These are phyloP conservation scores for Cryptomeria japonica DNA, from an alignment of 75 land plant species.

Conservation along the genomic window DNA sequence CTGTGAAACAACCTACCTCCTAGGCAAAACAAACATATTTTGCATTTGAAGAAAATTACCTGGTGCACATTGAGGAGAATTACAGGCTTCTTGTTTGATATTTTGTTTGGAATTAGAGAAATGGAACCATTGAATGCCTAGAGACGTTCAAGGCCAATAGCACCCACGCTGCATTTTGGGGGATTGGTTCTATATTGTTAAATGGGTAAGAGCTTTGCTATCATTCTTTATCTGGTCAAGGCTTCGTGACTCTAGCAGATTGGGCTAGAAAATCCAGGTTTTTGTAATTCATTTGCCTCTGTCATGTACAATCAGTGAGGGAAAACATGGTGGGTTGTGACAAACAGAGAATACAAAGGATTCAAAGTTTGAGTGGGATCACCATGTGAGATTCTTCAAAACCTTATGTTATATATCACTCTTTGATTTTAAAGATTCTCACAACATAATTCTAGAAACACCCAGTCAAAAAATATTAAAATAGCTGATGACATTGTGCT, in stretches of 20 bases:
- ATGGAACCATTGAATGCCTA: not conserved
- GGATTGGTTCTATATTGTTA: not conserved
- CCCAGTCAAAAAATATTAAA: too few relatives aligned
- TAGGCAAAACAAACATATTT: not conserved
- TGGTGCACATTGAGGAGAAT: not conserved
- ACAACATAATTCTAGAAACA: too few relatives aligned
- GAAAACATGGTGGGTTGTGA: not conserved
- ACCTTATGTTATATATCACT: too few relatives aligned
- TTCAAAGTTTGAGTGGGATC: too few relatives aligned
- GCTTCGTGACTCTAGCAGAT: constrained; percentile 1
- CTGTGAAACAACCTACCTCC: not conserved
- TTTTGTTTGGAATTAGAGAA: not conserved
- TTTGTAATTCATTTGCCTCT: not conserved
- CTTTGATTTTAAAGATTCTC: too few relatives aligned
- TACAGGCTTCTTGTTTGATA: not conserved
- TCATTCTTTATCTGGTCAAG: not conserved
- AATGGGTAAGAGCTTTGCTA: not conserved
- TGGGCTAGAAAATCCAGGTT: not conserved
- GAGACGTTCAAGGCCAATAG: not conserved
- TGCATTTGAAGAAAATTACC: not conserved
- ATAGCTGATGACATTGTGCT: too few relatives aligned
- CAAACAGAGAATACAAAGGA: not conserved
- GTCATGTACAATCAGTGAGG: constrained; percentile 7
- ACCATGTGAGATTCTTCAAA: too few relatives aligned
- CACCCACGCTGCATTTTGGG: not conserved